These are phyloP conservation scores for Conticribra weissflogii DNA, from an alignment of 108 stramenopile species.

Conservation along the genomic window DNA sequence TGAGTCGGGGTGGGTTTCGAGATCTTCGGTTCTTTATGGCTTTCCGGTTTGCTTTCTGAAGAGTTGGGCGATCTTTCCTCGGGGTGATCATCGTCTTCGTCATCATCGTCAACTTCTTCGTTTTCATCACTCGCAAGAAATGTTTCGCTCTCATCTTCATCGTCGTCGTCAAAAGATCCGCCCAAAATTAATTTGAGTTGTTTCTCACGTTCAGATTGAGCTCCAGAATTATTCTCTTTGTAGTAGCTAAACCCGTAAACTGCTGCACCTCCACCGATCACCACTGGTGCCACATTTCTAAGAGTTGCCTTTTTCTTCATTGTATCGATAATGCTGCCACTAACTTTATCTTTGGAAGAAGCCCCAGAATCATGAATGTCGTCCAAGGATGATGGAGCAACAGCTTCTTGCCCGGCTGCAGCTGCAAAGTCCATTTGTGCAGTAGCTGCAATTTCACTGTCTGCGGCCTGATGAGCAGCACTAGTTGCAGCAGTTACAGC, in stretches of 20 bases:
- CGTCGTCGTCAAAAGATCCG: slow-evolving; percentile 35
- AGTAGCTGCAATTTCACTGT: slow-evolving; percentile 32
- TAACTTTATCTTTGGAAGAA: neutral
- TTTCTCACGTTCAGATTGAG: slow-evolving; percentile 69
- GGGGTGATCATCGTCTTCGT: slow-evolving; percentile 13
- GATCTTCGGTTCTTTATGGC: slow-evolving; percentile 5
- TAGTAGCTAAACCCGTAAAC: slow-evolving; percentile 60
- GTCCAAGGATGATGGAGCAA: neutral
- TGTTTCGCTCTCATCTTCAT: slow-evolving; percentile 48
- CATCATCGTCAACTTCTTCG: slow-evolving; percentile 30
- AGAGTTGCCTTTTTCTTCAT: slow-evolving; percentile 43
- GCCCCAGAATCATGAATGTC: slow-evolving; percentile 1
- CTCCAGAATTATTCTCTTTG: slow-evolving; percentile 53
- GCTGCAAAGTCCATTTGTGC: slow-evolving; percentile 33
- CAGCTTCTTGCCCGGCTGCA: slow-evolving; percentile 30
- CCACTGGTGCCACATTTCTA: slow-evolving; percentile 54
- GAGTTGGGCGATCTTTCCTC: slow-evolving; percentile 7
- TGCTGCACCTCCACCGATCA: slow-evolving; percentile 60
- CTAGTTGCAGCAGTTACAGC: neutral
- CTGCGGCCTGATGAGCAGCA: slow-evolving; percentile 9
- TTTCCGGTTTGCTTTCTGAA: neutral
- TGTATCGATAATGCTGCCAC: slow-evolving; percentile 5
- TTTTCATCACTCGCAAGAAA: too few relatives aligned
- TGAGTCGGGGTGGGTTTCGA: slow-evolving; percentile 18
- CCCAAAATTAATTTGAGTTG: slow-evolving; percentile 78